These are phyloP conservation scores for Blastobotrys peoriensis DNA, from an alignment of 805 yeast species.

Conservation along the genomic window DNA sequence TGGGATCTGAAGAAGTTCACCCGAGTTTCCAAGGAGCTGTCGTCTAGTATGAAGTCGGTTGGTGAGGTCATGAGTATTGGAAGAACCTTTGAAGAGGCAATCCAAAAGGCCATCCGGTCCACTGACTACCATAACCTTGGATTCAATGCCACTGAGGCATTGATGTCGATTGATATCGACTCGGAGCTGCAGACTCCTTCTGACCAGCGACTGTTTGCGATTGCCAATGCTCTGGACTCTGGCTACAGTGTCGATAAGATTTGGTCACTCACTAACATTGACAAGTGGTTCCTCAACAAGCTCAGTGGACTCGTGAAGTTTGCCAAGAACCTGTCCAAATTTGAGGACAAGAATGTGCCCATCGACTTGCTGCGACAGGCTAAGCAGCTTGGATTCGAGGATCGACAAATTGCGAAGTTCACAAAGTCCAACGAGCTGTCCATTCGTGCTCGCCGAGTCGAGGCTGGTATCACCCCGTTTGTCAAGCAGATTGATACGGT, in stretches of 20 bases:
- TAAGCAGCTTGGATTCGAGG: conserved; percentile 94
- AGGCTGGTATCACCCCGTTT: conserved; percentile 79
- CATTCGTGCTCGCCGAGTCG: conserved; percentile 81
- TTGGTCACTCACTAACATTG: conserved; percentile 86
- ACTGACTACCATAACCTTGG: conserved; percentile 96
- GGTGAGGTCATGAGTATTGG: conserved; percentile 99
- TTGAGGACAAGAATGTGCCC: conserved; percentile 47
- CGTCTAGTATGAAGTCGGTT: conserved; percentile 95
- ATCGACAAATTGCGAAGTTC: conserved; percentile 89
- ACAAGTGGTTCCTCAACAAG: conserved; percentile 93
- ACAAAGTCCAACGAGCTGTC: conserved; percentile 88
- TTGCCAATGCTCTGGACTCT: conserved; percentile 86
- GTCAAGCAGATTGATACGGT: conserved; percentile 97
- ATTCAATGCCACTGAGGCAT: conserved; percentile 71
- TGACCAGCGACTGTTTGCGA: conserved; percentile 94
- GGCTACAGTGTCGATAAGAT: conserved; percentile 91
- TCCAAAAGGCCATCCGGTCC: conserved; percentile 94
- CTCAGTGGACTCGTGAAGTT: conserved; percentile 68
- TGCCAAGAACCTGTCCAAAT: conserved; percentile 42
- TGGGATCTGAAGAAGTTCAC: conserved; percentile 98
- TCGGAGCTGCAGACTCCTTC: conserved; percentile 91
- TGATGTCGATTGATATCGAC: conserved; percentile 89
- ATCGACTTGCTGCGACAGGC: conserved; percentile 66
- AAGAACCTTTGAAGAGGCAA: conserved; percentile 94
- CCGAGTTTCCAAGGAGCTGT: conserved; percentile 78